Percentiles rank a stretch among this genome's conserved stretches.
Conservation (phyloP, 225 moss, liverwort and hornwort genomes). For the Bryum argenteum region DNA sequence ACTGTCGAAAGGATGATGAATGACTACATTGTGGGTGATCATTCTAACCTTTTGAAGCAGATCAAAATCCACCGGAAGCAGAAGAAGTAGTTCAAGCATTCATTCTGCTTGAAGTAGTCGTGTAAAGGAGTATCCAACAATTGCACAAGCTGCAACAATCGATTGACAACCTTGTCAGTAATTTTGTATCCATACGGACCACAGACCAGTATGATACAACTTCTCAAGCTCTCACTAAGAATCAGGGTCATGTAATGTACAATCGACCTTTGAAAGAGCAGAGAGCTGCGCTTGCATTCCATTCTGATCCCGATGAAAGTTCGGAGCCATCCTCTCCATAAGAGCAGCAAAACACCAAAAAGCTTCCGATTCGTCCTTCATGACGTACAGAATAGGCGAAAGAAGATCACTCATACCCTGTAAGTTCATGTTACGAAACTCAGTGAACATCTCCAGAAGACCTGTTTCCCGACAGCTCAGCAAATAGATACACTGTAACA, state of each 20-base stretch:
- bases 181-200: constrained; percentile 4
- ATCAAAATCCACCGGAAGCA: constrained; percentile 99
- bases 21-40: background rate
- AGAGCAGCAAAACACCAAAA: constrained; percentile 99
- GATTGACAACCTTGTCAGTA: constrained; percentile 30
- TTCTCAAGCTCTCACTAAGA: constrained; percentile 6
- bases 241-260: background rate
- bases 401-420: constrained; percentile 99
- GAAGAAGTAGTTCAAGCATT: constrained; percentile 97
- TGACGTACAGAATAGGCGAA: constrained; percentile 89
- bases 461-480: background rate
- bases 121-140: constrained; percentile 90
- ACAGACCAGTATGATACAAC: background rate
- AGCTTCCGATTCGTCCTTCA: constrained; percentile 89
- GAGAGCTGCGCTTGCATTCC: constrained; percentile 99
- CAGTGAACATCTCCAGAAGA: background rate
- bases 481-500: background rate
- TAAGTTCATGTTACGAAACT: background rate
- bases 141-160: constrained; percentile 74
- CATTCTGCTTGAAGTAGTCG: constrained; percentile 91
- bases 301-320: constrained; percentile 96
- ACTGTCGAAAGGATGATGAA: background rate
- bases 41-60: constrained; percentile 92
- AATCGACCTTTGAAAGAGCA: constrained; percentile 77
- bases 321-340: constrained; percentile 98